Percentiles rank a stretch among this genome's conserved stretches.
These are phyloP conservation scores for Coemansia erecta DNA, from an alignment of 192 early-diverging fungal genomes.

Conservation along the genomic window DNA sequence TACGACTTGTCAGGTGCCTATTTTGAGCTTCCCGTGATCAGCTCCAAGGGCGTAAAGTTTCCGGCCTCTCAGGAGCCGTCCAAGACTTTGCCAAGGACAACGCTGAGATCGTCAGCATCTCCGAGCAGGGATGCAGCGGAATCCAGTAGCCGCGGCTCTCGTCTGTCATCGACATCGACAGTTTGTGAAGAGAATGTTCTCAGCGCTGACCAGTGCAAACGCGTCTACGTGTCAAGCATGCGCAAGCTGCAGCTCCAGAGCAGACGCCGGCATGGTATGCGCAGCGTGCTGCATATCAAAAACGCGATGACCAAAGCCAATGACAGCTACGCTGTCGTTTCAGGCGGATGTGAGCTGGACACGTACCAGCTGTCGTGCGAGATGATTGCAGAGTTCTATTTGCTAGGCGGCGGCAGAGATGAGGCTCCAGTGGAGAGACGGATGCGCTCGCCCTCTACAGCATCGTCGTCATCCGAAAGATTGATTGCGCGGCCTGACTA, in stretches of 20 bases:
- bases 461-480: neutral
- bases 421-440: neutral
- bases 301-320: constrained; percentile 43
- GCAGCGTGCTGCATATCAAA: constrained; percentile 36
- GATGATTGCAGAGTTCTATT: constrained; percentile 25
- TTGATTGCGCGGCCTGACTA: neutral
- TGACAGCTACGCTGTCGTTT: constrained; percentile 28
- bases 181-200: constrained; percentile 33
- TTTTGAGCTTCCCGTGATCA: constrained; percentile 35
- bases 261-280: constrained; percentile 22
- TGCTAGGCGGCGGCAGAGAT: neutral
- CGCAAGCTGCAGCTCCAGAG: constrained; percentile 43
- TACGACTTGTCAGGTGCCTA: constrained; percentile 44
- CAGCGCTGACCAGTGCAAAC: constrained; percentile 38
- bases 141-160: constrained; percentile 23
- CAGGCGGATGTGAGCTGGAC: constrained; percentile 32
- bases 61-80: neutral
- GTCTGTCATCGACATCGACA: constrained; percentile 48
- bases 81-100: neutral
- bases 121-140: neutral
- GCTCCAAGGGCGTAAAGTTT: neutral
- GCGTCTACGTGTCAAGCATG: constrained; percentile 33
- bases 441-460: neutral
- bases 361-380: constrained; percentile 11
- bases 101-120: too few species aligned